Evolutionary conservation across 2,329 filamentous ascomycete genomes (phyloP).

Genomic region (Pezicula neosporulosa): DNA sequence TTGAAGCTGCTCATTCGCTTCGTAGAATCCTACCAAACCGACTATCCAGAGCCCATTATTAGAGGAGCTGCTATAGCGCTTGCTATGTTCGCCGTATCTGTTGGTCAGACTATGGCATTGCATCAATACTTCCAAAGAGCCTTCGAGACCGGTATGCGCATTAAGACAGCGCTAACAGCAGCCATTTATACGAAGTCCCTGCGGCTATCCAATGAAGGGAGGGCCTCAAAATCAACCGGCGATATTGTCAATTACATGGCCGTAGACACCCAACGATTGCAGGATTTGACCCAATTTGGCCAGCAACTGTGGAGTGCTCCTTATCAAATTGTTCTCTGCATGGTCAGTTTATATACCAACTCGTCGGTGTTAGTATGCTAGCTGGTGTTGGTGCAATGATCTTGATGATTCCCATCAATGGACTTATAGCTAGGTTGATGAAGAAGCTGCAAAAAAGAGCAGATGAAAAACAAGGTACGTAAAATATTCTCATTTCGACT

Average conservation of each 20-base stretch:
- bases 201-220: constrained; percentile 87
- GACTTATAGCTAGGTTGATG: constrained; percentile 87
- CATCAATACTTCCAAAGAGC: constrained; percentile 97
- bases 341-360: constrained; percentile 91
- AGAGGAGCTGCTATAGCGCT: constrained; percentile 84
- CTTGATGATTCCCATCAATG: constrained; percentile 95
- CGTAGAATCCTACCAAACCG: constrained; percentile 69
- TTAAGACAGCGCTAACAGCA: constrained; percentile 86
- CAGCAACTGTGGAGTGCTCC: constrained; percentile 96
- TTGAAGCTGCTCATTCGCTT: constrained; percentile 81
- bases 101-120: constrained; percentile 82
- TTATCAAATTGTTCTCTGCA: constrained; percentile 93
- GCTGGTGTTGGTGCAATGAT: constrained; percentile 94
- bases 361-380: constrained; percentile 95
- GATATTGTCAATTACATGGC: constrained; percentile 99
- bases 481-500: not conserved
- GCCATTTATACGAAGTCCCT: constrained; percentile 92
- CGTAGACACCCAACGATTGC: constrained; percentile 90
- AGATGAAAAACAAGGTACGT: constrained; percentile 91
- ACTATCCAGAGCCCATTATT: constrained; percentile 70
- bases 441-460: constrained; percentile 91
- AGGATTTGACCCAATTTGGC: constrained; percentile 92
- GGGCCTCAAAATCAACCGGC: constrained; percentile 83
- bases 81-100: constrained; percentile 86
- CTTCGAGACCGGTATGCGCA: constrained; percentile 94